These are phyloP conservation scores for Rhodotorula mucilaginosa DNA, from an alignment of 1,284 basidiomycete species.

Conservation along the genomic window DNA sequence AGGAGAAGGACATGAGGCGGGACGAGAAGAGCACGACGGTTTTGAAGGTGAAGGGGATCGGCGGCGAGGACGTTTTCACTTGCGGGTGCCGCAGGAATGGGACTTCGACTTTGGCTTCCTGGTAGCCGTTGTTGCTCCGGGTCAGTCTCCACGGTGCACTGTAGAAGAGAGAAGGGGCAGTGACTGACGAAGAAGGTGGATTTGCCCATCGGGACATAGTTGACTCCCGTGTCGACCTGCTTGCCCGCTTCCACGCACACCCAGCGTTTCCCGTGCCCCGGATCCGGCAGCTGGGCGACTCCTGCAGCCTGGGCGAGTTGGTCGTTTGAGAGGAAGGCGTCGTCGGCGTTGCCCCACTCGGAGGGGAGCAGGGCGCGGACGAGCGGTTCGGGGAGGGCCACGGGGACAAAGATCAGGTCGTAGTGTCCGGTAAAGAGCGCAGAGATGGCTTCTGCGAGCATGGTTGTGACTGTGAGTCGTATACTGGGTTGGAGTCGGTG, in stretches of 20 bases:
- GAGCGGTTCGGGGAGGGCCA: slow-evolving; percentile 20
- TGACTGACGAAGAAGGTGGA: slow-evolving; percentile 10
- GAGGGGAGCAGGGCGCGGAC: slow-evolving; percentile 24
- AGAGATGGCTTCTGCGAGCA: slow-evolving; percentile 17
- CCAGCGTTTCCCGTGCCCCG: slow-evolving; percentile 16
- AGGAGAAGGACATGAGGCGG: slow-evolving; percentile 26
- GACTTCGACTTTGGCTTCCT: slow-evolving; percentile 36
- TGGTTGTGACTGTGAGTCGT: not conserved
- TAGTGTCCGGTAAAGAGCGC: slow-evolving; percentile 25
- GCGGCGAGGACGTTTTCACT: not conserved
- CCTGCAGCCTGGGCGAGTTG: not conserved
- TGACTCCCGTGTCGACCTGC: slow-evolving; percentile 26
- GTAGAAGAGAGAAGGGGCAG: no score
- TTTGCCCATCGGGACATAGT: slow-evolving; percentile 14
- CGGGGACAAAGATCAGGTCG: slow-evolving; percentile 15
- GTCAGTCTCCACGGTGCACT: not conserved
- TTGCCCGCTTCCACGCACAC: slow-evolving; percentile 20
- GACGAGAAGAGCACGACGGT: slow-evolving; percentile 33
- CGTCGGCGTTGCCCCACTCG: not conserved
- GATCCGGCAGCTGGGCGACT: not conserved
- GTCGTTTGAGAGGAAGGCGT: slow-evolving; percentile 10
- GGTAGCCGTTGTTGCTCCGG: no score
- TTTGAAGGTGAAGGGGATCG: slow-evolving; percentile 26
- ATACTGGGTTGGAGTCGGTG: not conserved
- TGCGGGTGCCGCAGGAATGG: slow-evolving; percentile 22